These are phyloP conservation scores for Psilocybe azurescens DNA, from an alignment of 768 basidiomycete genomes.

Conservation along the genomic window DNA sequence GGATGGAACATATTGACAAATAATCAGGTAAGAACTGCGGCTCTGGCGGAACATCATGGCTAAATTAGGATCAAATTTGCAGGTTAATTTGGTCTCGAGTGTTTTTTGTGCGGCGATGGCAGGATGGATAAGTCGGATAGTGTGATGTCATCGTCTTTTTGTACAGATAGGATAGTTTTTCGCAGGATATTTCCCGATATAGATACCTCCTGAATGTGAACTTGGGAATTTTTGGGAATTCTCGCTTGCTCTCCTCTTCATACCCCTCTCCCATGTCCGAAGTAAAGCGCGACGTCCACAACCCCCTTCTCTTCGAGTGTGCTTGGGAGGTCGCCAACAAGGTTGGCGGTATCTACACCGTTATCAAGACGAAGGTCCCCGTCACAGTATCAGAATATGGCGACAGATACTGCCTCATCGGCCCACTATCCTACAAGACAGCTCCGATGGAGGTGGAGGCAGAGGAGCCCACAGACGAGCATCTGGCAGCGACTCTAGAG, in stretches of 20 bases:
- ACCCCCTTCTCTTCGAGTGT: conserved; percentile 89
- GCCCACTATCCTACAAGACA: conserved; percentile 97
- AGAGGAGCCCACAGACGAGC: conserved; percentile 84
- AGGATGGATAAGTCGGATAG: conserved; percentile 28
- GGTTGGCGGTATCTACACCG: conserved; percentile 99
- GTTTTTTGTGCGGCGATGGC: conserved; percentile 36
- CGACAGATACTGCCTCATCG: conserved; percentile 94
- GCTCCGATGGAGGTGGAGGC: conserved; percentile 99
- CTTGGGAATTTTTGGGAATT: background rate
- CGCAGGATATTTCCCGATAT: conserved; percentile 26
- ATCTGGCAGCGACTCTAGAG: conserved; percentile 77
- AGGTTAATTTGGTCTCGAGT: conserved; percentile 51
- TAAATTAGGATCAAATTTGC: conserved; percentile 5
- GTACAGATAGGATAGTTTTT: conserved; percentile 15
- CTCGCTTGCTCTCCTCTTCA: conserved; percentile 20
- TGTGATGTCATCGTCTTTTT: conserved; percentile 32
- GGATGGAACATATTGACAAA: conserved; percentile 81
- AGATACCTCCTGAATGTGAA: conserved; percentile 9
- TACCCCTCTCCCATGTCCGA: conserved; percentile 36
- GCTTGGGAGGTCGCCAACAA: conserved; percentile 99
- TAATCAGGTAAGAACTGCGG: conserved; percentile 63
- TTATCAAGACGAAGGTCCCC: conserved; percentile 99
- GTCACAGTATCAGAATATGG: conserved; percentile 97
- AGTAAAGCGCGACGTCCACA: conserved; percentile 72
- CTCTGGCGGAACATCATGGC: background rate